These are phyloP conservation scores for Gossypium armourianum DNA, from an alignment of 441 rosid genomes.

Conservation along the genomic window DNA sequence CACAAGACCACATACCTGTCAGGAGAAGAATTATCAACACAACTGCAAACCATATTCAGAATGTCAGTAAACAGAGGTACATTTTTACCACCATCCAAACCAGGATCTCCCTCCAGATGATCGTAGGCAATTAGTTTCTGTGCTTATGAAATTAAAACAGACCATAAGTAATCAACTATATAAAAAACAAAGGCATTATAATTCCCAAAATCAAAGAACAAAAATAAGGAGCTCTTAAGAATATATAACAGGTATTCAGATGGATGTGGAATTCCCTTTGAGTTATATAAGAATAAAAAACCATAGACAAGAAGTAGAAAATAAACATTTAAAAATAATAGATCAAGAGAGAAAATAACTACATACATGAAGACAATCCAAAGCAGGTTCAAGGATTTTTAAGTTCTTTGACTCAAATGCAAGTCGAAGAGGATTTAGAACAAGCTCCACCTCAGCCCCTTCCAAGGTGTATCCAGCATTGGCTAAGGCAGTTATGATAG, in stretches of 20 bases:
- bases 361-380: slow-evolving; percentile 98
- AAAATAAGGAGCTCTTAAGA: background rate
- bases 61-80: slow-evolving; percentile 74
- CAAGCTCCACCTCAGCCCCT: slow-evolving; percentile 76
- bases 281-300: background rate
- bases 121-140: slow-evolving; percentile 98
- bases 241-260: slow-evolving; percentile 8
- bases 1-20: slow-evolving; percentile 52
- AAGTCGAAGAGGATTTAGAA: slow-evolving; percentile 76
- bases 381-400: slow-evolving; percentile 79
- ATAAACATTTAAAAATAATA: background rate
- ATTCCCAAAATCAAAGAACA: background rate
- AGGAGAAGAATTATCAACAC: slow-evolving; percentile 87
- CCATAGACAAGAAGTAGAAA: background rate
- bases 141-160: slow-evolving; percentile 20
- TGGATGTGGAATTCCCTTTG: background rate
- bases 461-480: slow-evolving; percentile 78
- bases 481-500: slow-evolving; percentile 54
- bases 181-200: background rate
- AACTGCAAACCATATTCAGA: slow-evolving; percentile 81
- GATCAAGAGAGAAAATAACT: slow-evolving; percentile 8
- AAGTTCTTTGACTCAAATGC: slow-evolving; percentile 87
- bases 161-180: slow-evolving; percentile 11
- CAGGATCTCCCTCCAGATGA: slow-evolving; percentile 98
- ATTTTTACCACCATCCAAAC: slow-evolving; percentile 81